Percentiles rank a stretch among this genome's conserved stretches.
Conservation (phyloP, 75 land plant genomes). For the Chamaecyparis obtusa region DNA sequence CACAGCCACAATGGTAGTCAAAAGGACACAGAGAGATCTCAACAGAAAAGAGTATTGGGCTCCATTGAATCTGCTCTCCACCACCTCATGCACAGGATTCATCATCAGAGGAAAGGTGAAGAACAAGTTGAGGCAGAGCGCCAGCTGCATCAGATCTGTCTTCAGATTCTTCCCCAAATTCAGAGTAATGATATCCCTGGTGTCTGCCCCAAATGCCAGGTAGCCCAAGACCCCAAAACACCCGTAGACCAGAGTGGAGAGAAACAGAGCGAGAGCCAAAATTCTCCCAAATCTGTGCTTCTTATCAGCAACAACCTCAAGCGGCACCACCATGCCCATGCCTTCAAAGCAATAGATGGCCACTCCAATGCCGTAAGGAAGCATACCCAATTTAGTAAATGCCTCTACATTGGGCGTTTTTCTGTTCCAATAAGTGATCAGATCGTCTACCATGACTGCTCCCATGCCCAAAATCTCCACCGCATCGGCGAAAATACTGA, state of each 20-base stretch:
- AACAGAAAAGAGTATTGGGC: slow-evolving; percentile 45
- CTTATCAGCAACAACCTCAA: slow-evolving; percentile 57
- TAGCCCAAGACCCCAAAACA: slow-evolving; percentile 74
- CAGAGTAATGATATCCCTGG: slow-evolving; percentile 80
- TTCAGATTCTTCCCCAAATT: slow-evolving; percentile 62
- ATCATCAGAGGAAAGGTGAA: slow-evolving; percentile 92
- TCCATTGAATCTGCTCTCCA: slow-evolving; percentile 56
- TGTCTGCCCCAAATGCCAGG: slow-evolving; percentile 78
- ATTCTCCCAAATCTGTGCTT: slow-evolving; percentile 62
- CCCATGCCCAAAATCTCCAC: slow-evolving; percentile 77
- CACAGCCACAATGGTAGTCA: slow-evolving; percentile 60
- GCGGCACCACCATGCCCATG: slow-evolving; percentile 77
- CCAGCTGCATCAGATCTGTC: slow-evolving; percentile 62
- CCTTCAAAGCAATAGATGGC: slow-evolving; percentile 91
- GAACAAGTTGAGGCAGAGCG: slow-evolving; percentile 71
- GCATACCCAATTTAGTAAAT: slow-evolving; percentile 28
- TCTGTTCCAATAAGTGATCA: slow-evolving; percentile 16
- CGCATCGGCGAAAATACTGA: slow-evolving; percentile 85
- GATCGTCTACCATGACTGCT: slow-evolving; percentile 76
- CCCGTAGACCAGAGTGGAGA: slow-evolving; percentile 58
- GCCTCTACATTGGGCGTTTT: slow-evolving; percentile 19
- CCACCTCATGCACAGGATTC: slow-evolving; percentile 88
- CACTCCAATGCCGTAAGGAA: slow-evolving; percentile 79
- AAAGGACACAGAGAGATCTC: slow-evolving; percentile 55
- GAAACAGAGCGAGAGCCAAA: slow-evolving; percentile 50